Evolutionary conservation across 208 protist species (phyloP), one percentile per base, ranked within the genome.

Genomic region (Wallacemonas sp.): DNA sequence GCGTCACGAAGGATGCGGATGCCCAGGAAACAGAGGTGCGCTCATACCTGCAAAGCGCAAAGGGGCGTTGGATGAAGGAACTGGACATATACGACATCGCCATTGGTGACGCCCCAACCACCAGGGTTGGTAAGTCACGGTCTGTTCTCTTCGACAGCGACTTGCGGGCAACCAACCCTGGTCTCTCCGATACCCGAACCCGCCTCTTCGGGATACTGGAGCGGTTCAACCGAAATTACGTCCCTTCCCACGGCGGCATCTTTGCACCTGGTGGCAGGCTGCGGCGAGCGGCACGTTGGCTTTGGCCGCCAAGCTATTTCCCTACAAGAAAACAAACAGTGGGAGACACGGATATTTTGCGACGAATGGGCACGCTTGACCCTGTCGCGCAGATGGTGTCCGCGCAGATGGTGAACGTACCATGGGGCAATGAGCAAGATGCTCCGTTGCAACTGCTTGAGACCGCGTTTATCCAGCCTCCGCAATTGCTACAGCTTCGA

Each of bases 381-480:
- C 82, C 87, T 9, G 74, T 66, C 8, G 75, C 79, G 19, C 77
- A 86, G 55, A 51, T 75, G 17, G 66, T 80, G 11, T 60, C 61
- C 9, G 65, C 81, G 5, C 66, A 82, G 55, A 56, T 82, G 9
- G 59, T 74, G 3, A 68, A 66, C 8, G 27, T 84, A 53, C 61
- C 74, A 9, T 73, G 74, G n/a, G 81, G 69, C 36, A 78, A 61
- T 3, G 63, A 66, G 1, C 26, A 68, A 19, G 82, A 88, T 47
- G 66, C 72, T 2, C 66, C 82, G 19, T 61, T 72, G 15, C 56
- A 69, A n/a, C 39, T 88, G 4, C 53, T 88, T 15, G 74, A 79
- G 26, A 56, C 72, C 15, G 24, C 80, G 17, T 56, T 88, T 31
- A 66, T 80, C 27, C 72, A 73, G 2, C 76, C 82, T 3, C 71